These are phyloP conservation scores for Pythium folliculosum DNA, from an alignment of 352 stramenopile genomes.

Conservation along the genomic window DNA sequence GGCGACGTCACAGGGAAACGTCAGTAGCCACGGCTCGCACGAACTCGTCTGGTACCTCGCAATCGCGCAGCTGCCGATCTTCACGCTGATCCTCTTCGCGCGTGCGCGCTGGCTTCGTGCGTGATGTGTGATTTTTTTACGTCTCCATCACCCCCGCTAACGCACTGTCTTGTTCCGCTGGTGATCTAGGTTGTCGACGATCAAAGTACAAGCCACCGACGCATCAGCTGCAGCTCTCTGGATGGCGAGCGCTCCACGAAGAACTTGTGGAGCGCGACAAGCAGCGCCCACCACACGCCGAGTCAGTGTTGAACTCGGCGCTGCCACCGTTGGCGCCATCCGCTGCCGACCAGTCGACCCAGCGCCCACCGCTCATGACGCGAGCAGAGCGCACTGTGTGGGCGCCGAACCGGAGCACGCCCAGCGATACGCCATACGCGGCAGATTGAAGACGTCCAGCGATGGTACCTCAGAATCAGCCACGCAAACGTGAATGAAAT, in stretches of 20 bases:
- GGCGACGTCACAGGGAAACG: not conserved
- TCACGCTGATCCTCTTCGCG: conserved; percentile 6
- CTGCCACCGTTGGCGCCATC: conserved; percentile 14
- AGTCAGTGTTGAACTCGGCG: conserved; percentile 24
- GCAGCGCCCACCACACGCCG: conserved; percentile 10
- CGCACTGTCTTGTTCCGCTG: too few species aligned
- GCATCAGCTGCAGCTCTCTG: conserved; percentile 23
- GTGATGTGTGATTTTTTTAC: not conserved
- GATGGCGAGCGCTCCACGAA: conserved; percentile 25
- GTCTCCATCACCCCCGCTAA: too few species aligned
- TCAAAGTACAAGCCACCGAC: not conserved
- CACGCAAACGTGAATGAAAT: too few species aligned
- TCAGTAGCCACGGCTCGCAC: not conserved
- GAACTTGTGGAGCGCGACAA: conserved; percentile 21
- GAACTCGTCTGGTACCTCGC: conserved; percentile 19
- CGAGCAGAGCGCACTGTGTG: conserved; percentile 21
- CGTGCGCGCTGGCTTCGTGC: conserved; percentile 22
- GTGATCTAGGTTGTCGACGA: not conserved
- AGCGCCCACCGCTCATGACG: conserved; percentile 21
- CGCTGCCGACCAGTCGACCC: not conserved
- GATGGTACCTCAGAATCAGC: too few species aligned
- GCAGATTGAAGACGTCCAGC: too few species aligned
- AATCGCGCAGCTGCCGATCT: conserved; percentile 22
- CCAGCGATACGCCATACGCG: not conserved
- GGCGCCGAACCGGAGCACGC: not conserved